Base-by-base conservation (phyloP, 352 stramenopile genomes). In the Phytophthora tentaculata region DNA sequence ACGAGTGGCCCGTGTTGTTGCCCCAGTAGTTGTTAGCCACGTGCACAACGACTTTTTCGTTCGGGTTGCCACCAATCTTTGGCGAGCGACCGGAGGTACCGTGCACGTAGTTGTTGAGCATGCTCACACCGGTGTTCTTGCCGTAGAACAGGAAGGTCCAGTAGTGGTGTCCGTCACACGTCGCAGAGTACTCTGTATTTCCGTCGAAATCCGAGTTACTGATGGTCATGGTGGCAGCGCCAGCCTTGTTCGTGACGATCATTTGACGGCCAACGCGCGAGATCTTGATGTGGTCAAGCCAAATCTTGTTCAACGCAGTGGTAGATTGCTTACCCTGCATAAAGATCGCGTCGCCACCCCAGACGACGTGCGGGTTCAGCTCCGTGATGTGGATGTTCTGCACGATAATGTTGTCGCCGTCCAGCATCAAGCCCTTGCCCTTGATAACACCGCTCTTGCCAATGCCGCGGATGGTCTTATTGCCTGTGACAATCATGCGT, bases 91-190 rank as follows among this genome's bases (percentile, higher is more conserved):
- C 69, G 2, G 69, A 77, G n/a, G 70, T 77, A 5, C 55, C 41
- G 70, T 77, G 70, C 39, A 77, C 67, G 65, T 77, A 77, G 56
- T 77, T 77, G 64, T 74, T 71, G 6, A 77, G 41, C 55, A 76
- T 69, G 19, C 67, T 84, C 35, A 87, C 56, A 12, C 45, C 35
- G 6, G 74, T 80, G 45, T 61, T 81, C n/a, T 59, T 51, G 22
- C 76, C 76, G 58, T 82, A 76, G 44, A 82, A 73, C 51, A 84
- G 71, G 57, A 81, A 78, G 0, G 54, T 71, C 78, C 78, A 86
- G 70, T 86, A 86, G 61, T 86, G 78, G 61, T 70, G 75, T 23
- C 74, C 74, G 35, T 86, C 75, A 39, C 79, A 86, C 43, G 75
- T 60, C 1, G 77, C 60, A 9, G 74, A 83, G 56, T 71, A 86